Evolutionary conservation across 345 rosid species (phyloP).

Genomic region (Euphorbia tirucalli): DNA sequence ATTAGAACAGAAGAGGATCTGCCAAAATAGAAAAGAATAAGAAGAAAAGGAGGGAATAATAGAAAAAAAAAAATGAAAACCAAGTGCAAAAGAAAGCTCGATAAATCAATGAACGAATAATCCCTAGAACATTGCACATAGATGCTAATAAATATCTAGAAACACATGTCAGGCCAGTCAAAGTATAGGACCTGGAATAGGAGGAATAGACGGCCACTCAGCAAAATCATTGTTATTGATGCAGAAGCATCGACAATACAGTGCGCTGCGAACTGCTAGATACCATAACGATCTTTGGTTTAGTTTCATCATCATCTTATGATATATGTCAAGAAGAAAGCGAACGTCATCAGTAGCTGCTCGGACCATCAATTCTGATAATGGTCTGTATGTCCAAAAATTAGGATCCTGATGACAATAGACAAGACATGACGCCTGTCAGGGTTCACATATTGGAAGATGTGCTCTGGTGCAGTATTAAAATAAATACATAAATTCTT

Average conservation of each 20-base stretch:
- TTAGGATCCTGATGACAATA: constrained; percentile 64
- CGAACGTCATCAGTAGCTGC: constrained; percentile 98
- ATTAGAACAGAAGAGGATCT: not conserved
- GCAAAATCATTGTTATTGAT: constrained; percentile 59
- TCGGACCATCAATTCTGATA: constrained; percentile 81
- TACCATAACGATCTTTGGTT: constrained; percentile 68
- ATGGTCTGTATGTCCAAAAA: constrained; percentile 83
- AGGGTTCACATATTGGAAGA: constrained; percentile 7
- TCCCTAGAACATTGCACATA: not conserved
- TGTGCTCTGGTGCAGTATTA: not conserved
- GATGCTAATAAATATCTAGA: not conserved
- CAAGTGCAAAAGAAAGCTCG: not conserved
- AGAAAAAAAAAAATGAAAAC: not conserved
- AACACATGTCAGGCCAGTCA: not conserved
- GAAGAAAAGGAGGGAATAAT: not conserved
- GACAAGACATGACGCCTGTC: too few relatives aligned
- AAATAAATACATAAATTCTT: not conserved
- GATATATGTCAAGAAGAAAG: constrained; percentile 73
- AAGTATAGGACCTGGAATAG: constrained; percentile 63
- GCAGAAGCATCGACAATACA: constrained; percentile 88
- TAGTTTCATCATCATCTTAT: constrained; percentile 76
- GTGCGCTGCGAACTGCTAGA: constrained; percentile 76
- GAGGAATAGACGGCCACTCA: constrained; percentile 73
- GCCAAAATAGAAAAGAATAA: not conserved
- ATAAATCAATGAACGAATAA: not conserved